Base-by-base conservation (phyloP, 192 early-diverging fungal species). In the Linderina pennispora region DNA sequence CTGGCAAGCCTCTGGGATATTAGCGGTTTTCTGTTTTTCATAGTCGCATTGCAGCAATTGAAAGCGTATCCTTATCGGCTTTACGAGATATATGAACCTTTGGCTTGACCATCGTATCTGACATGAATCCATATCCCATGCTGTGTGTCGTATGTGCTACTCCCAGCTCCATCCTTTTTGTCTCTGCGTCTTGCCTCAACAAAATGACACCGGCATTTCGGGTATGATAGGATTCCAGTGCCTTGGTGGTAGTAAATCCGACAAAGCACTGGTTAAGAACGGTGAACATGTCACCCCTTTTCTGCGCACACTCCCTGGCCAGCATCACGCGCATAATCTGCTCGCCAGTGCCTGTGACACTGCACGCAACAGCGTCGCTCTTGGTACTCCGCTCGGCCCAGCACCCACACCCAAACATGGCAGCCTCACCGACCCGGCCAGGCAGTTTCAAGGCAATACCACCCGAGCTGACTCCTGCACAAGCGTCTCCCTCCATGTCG, bases 351-450 rank as follows among this genome's bases (percentile, higher is more conserved):
- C 78, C 78, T 15, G 80, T 77, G 2, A 76, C 68, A 22, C 82
- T 89, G 49, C 84, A 87, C 9, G 78, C 89, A 1, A 77, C 45
- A 2, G 65, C 10, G 5, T 28, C n/a, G 38, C 21, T 9, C 13
- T 56, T 33, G 0, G n/a, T 45, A 14, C 45, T 20, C 28, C 70
- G 65, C 36, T 86, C 74, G 5, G 88, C 84, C 89, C 88, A 94
- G 31, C 85, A 85, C 1, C 91, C 90, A 19, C 80, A 65, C 0
- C 89, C 89, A 68, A 78, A 91, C 52, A 87, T 59, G 4, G 90
- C 92, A 0, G 92, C 90, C 73, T 94, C 89, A 13, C 91, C 89
- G 13, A 96, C 68, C 4, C 92, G 70, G 1, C 91, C 91, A 0
- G 88, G 83, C 14, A 71, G 65, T 48, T 94, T 96, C 17, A 94